A percentile compares a stretch with the other conserved stretches of the same genome.
These are phyloP conservation scores for Geotrichum australiense DNA, from an alignment of 1,139 yeast genomes.

Conservation along the genomic window DNA sequence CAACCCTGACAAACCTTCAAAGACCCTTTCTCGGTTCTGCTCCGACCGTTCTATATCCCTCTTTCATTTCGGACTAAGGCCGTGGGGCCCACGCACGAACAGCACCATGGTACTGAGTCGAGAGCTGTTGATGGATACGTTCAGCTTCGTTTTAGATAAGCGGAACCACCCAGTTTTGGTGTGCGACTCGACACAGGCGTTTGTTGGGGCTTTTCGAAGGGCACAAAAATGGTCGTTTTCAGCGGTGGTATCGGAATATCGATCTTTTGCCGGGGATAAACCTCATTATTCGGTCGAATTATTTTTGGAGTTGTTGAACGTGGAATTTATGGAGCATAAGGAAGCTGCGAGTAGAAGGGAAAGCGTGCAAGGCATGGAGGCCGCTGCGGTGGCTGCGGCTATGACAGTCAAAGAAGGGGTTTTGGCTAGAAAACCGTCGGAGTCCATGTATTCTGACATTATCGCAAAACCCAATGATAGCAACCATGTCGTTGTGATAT, in stretches of 20 bases:
- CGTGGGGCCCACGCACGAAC: constrained; percentile 29
- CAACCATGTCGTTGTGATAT: constrained; percentile 33
- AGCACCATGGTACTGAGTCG: constrained; percentile 31
- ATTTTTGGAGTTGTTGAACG: constrained; percentile 62
- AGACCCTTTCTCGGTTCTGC: constrained; percentile 43
- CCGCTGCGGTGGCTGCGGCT: constrained; percentile 15
- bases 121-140: constrained; percentile 33
- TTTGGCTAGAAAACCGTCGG: constrained; percentile 6
- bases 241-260: constrained; percentile 75
- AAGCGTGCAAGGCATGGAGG: constrained; percentile 13
- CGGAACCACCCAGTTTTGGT: constrained; percentile 62
- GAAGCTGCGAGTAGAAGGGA: constrained; percentile 16
- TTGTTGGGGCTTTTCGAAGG: constrained; percentile 73
- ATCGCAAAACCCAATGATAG: constrained; percentile 28
- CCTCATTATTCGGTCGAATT: constrained; percentile 76
- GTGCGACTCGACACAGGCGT: constrained; percentile 72
- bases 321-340: constrained; percentile 15
- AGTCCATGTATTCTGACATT: constrained; percentile 30
- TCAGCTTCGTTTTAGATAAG: constrained; percentile 49
- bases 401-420: constrained; percentile 6
- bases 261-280: constrained; percentile 67
- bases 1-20: constrained; percentile 56
- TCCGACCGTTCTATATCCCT: constrained; percentile 31
- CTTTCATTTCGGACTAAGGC: constrained; percentile 35
- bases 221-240: constrained; percentile 86